Evolutionary conservation across 2,329 filamentous ascomycete species (phyloP), one percentile per base, ranked within the genome.

Genomic region (Pseudogymnoascus sp.): DNA sequence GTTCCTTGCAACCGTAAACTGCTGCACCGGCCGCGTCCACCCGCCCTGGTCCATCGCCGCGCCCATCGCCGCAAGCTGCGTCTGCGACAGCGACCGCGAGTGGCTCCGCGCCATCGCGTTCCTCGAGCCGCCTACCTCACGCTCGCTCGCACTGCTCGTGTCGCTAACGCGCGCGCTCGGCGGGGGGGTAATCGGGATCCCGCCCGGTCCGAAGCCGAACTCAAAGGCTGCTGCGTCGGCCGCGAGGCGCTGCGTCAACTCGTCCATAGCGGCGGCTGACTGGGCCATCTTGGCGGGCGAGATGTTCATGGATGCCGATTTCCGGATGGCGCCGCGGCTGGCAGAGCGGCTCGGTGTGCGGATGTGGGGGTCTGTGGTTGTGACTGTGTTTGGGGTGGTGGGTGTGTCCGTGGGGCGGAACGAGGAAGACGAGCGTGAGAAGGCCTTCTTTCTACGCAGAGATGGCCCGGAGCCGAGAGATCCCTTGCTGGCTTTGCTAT

Each of bases 251-350:
- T 81, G 78, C 40, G 78, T 75, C 82, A 83, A 86, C 56, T 74
- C 69, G 60, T 78, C 72, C 71, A 76, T 69, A 76, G 44, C 44
- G 19, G 21, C 78, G 65, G 63, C 79, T 77, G 21, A 79, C 79
- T 42, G 82, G 77, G 68, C 78, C 78, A 82, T 82, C 78, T 84
- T 80, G 69, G 79, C 83, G 47, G 79, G 76, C 24, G 75, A 79
- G 64, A 73, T 74, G n/a, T 16, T 40, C 14, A 40, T 40, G n/a
- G 37, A 40, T 40, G 37, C 37, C 6, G 37, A 40, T 67, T 53
- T 53, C 1, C 44, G 44, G 44, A 53, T 31, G 21, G 44, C 44
- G 21, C 21, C 21, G 44, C 44, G 44, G 26, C 21, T 26, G 21
- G 21, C 21, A 8, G 44, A 53, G 16, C 44, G 44, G 37, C 37